Evolutionary conservation across 1,284 basidiomycete species (phyloP).

Genomic region (Austropuccinia psidii): DNA sequence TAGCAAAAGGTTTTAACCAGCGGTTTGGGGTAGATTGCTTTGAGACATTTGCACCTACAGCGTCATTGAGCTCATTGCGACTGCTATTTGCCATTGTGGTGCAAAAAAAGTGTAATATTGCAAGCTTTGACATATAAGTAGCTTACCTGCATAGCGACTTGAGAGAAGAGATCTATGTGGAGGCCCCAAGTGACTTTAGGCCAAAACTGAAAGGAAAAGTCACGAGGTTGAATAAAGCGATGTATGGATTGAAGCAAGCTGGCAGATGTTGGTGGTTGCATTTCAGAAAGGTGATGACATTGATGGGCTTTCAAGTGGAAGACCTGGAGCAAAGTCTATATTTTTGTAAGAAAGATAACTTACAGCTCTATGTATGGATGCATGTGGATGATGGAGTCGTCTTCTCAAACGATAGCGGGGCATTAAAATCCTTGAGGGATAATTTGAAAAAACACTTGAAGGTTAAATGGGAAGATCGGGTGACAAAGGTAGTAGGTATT

Average conservation of each 20-base stretch:
- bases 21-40: no score
- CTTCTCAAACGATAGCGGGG: no score
- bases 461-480: no score
- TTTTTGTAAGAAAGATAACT: background rate
- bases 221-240: background rate
- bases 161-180: background rate
- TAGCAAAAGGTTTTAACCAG: no score
- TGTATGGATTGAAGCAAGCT: background rate
- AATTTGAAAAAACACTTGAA: no score
- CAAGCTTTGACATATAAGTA: no score
- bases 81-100: no score
- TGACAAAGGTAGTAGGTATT: no score
- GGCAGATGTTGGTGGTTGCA: slow-evolving; percentile 10
- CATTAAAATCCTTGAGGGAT: no score
- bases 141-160: background rate
- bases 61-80: no score
- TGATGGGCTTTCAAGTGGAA: background rate
- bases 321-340: background rate
- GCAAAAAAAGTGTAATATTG: no score
- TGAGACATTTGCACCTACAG: no score
- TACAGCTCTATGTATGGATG: background rate
- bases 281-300: background rate
- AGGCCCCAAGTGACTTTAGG: background rate
- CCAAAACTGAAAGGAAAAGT: background rate
- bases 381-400: slow-evolving; percentile 1